Conservation (phyloP, 805 yeast species). For the Candida sithepensis region DNA sequence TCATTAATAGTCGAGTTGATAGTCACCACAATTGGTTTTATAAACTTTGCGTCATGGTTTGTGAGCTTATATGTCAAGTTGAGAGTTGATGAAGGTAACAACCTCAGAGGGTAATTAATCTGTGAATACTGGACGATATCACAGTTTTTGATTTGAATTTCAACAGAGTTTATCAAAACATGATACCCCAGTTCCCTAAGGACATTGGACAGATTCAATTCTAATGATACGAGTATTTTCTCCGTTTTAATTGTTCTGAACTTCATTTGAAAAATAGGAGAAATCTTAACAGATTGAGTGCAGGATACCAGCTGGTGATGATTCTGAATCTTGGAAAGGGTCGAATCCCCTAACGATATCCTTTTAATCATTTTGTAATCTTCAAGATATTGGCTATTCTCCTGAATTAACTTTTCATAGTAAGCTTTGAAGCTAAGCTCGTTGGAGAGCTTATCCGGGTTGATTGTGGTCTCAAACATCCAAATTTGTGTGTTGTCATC, state of each 20-base stretch:
- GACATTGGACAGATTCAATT: constrained; percentile 17
- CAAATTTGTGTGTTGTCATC: constrained; percentile 10
- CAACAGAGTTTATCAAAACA: constrained; percentile 15
- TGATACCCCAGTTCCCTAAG: constrained; percentile 8
- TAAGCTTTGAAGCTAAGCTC: constrained; percentile 14
- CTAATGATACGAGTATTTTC: constrained; percentile 25
- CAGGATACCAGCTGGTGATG: constrained; percentile 7
- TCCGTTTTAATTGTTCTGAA: constrained; percentile 25
- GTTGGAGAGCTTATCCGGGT: constrained; percentile 19
- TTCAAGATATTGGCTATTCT: constrained; percentile 6
- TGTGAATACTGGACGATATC: constrained; percentile 19
- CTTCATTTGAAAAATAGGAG: constrained; percentile 28
- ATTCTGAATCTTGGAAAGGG: constrained; percentile 4
- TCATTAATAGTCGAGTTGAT: constrained; percentile 20
- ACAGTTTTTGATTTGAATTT: constrained; percentile 22
- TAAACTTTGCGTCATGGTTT: constrained; percentile 24
- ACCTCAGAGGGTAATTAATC: constrained; percentile 29
- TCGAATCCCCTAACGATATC: constrained; percentile 12
- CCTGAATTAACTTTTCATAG: constrained; percentile 11
- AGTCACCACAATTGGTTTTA: constrained; percentile 25
- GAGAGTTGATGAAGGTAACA: constrained; percentile 16
- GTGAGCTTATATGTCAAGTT: constrained; percentile 25
- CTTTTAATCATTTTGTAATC: constrained; percentile 9
- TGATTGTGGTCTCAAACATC: constrained; percentile 12
- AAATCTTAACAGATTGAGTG: constrained; percentile 12